Evolutionary conservation across 495 filamentous ascomycete species (phyloP).

Genomic region (Lindgomyces ingoldianus): DNA sequence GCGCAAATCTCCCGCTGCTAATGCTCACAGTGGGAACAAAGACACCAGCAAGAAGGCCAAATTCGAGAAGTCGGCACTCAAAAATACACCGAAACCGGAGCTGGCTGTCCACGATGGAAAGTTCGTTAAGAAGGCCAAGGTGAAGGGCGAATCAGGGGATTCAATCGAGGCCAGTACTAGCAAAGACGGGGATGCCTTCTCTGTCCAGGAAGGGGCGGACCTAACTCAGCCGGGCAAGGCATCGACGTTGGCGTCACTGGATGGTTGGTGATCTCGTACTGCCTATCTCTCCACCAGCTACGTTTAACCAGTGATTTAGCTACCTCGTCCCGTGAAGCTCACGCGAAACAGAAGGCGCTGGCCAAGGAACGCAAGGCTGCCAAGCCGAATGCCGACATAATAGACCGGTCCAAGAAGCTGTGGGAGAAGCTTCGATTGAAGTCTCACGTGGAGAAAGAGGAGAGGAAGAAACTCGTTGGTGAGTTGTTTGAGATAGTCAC

Average conservation of each 20-base stretch:
- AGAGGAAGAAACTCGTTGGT: conserved; percentile 79
- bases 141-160: conserved; percentile 22
- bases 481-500: conserved; percentile 91
- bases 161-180: conserved; percentile 40
- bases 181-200: conserved; percentile 40
- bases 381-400: conserved; percentile 86
- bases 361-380: conserved; percentile 84
- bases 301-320: conserved; percentile 18
- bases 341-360: conserved; percentile 87
- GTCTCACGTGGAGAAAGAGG: conserved; percentile 81
- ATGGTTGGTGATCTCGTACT: conserved; percentile 10
- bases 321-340: conserved; percentile 72
- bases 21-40: neutral
- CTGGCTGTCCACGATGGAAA: neutral
- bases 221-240: neutral
- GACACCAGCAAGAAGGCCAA: conserved; percentile 31
- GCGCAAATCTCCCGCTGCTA: conserved; percentile 23
- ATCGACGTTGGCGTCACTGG: conserved; percentile 10
- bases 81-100: conserved; percentile 20
- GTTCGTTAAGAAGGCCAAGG: conserved; percentile 11
- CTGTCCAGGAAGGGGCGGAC: conserved; percentile 26
- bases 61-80: conserved; percentile 15
- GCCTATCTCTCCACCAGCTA: neutral
- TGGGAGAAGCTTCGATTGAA: conserved; percentile 94
- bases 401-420: conserved; percentile 89